Base-by-base conservation (phyloP, 1,284 basidiomycete genomes). In the Athelia psychrophila region DNA sequence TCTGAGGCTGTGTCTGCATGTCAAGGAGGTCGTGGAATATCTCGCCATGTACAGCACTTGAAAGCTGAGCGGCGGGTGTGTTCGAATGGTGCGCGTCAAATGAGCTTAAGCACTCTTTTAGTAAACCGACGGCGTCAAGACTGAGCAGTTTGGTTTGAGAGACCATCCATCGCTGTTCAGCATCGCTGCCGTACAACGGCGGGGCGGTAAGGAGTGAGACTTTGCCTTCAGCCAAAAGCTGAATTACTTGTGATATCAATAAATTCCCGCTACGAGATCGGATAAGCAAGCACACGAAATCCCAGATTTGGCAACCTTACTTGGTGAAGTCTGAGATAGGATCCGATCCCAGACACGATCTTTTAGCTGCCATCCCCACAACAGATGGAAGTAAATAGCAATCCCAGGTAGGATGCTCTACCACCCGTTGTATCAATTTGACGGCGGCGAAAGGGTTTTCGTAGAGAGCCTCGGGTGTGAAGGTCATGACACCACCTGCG, bases 401-500 rank as follows among this genome's bases (percentile, higher is more conserved):
- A n/a, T 65, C 62, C 78, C 79, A 80, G 16, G 76, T 56, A 33
- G 77, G 76, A 57, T 81, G 78, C 36, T 74, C 66, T 47, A 65
- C 62, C 9, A 75, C 56, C 47, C 71, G 61, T 30, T 59, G 60
- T 42, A 80, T 71, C n/a, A 77, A 56, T 10, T 66, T 54, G 52
- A 65, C 58, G 3, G 69, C 61, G 8, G 64, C 66, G 16, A 64
- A 25, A 2, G 70, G 66, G 53, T 74, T 60, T 52, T 74, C 69
- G 10, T 62, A 49, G 42, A 81, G 64, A 44, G 73, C 76, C 47
- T 64, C 59, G 23, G 76, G 61, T 19, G 79, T 78, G 49, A 80
- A 76, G 3, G 76, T 78, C 2, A 72, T 63, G 53, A 80, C 54
- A 15, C 78, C 79, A 40, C 78, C 79, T 80, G 35, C 25, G 16